Evolutionary conservation across 768 basidiomycete species (phyloP).

Genomic region (Rhodotorula kratochvilovae): DNA sequence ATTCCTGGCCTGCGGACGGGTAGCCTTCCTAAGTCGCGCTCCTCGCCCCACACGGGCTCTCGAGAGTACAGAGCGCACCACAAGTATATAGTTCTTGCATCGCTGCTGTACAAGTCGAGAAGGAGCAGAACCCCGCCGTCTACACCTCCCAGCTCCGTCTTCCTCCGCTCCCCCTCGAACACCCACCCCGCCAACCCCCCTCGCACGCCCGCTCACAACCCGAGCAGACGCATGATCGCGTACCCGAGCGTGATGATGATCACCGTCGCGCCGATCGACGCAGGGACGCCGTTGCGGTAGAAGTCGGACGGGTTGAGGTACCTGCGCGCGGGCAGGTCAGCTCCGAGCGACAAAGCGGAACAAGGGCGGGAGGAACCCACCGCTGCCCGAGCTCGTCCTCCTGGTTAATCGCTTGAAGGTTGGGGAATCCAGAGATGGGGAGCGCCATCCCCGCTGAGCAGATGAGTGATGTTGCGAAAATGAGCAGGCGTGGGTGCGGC

Average conservation of each 20-base stretch:
- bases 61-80: too few species aligned
- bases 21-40: too few species aligned
- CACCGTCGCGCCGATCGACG: constrained; percentile 14
- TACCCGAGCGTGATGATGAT: constrained; percentile 31
- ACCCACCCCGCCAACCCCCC: too few species aligned
- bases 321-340: neutral
- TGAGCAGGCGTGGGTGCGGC: constrained; percentile 71
- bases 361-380: constrained; percentile 61
- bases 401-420: constrained; percentile 60
- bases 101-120: too few species aligned
- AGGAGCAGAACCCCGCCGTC: too few species aligned
- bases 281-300: constrained; percentile 33
- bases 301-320: neutral
- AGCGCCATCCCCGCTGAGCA: constrained; percentile 97
- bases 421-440: constrained; percentile 95
- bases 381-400: constrained; percentile 89
- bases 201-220: constrained; percentile 13
- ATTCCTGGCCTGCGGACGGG: too few species aligned
- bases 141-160: too few species aligned
- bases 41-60: too few species aligned
- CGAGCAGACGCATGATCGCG: constrained; percentile 30
- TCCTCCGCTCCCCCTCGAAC: too few species aligned
- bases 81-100: too few species aligned
- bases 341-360: too few species aligned
- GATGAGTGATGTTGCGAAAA: constrained; percentile 81